Evolutionary conservation across 192 early-diverging fungal genomes (phyloP).

Genomic region (Coemansia sp.): DNA sequence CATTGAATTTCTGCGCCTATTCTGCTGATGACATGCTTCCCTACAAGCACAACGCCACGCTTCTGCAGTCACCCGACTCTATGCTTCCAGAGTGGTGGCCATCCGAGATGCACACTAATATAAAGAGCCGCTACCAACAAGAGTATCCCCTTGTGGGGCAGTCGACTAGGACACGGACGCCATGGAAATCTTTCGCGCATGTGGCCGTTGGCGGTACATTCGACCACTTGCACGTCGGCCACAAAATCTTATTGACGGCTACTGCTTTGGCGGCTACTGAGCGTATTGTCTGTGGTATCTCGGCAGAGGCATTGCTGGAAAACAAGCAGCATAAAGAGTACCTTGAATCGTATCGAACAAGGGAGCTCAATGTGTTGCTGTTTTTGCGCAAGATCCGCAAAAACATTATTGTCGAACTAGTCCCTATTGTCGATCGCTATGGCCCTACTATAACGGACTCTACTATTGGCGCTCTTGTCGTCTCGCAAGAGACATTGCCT

Average conservation of each 20-base stretch:
- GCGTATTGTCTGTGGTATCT: constrained; percentile 74
- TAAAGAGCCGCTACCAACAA: neutral
- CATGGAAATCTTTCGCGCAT: constrained; percentile 41
- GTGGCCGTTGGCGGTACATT: constrained; percentile 89
- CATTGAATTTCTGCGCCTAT: constrained; percentile 49
- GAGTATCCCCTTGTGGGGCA: neutral
- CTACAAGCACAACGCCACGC: constrained; percentile 18
- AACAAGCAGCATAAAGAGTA: constrained; percentile 71
- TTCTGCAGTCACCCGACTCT: constrained; percentile 11
- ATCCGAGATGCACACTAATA: constrained; percentile 16
- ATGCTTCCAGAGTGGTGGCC: constrained; percentile 51
- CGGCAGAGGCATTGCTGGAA: constrained; percentile 65
- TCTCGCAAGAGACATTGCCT: constrained; percentile 77
- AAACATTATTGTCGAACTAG: constrained; percentile 56
- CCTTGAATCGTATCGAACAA: constrained; percentile 67
- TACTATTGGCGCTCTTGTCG: constrained; percentile 77
- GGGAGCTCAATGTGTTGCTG: constrained; percentile 60
- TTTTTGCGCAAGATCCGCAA: constrained; percentile 64
- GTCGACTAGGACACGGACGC: constrained; percentile 16
- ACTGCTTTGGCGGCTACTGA: constrained; percentile 70
- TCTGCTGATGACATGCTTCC: constrained; percentile 41
- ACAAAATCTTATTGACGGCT: constrained; percentile 90
- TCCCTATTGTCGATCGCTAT: constrained; percentile 78
- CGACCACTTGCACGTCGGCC: constrained; percentile 94
- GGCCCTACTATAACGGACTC: constrained; percentile 83